phyloP scores from a whole-genome alignment of 1,284 basidiomycete species.

The Anthracocystis walkeri region DNA sequence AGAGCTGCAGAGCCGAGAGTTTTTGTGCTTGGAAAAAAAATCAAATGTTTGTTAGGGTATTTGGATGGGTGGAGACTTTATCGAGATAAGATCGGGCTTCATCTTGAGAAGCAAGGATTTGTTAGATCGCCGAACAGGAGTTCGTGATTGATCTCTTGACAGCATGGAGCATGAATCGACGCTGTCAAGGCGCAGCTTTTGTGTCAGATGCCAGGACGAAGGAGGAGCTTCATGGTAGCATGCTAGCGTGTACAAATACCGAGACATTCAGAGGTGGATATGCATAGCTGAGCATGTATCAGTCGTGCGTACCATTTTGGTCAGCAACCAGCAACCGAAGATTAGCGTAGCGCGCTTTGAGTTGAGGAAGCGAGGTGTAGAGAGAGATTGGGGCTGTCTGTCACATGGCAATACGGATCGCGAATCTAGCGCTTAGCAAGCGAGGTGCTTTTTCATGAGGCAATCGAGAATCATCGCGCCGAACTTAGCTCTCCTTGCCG shows the following conservation, averaged over 20 bases:
- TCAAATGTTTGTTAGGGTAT: background rate
- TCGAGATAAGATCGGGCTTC: background rate
- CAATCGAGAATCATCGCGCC: background rate
- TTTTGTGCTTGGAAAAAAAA: background rate
- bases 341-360: background rate
- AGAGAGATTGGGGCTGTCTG: background rate
- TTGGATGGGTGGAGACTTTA: background rate
- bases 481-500: background rate
- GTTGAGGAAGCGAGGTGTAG: no score
- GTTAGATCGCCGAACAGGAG: no score
- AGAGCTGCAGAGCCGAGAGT: background rate
- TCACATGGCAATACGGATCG: slow-evolving; percentile 9
- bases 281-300: background rate
- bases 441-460: slow-evolving; percentile 2
- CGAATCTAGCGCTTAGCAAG: background rate
- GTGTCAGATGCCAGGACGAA: no score
- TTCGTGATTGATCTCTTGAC: no score
- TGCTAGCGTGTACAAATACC: no score
- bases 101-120: background rate
- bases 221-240: no score
- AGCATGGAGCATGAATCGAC: no score
- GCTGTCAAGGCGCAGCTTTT: no score
- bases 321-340: background rate
- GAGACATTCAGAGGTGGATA: no score
- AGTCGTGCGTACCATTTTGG: background rate